These are phyloP conservation scores for Zhuliangozyma parablackwelliae DNA, from an alignment of 1,139 yeast genomes.

Conservation along the genomic window DNA sequence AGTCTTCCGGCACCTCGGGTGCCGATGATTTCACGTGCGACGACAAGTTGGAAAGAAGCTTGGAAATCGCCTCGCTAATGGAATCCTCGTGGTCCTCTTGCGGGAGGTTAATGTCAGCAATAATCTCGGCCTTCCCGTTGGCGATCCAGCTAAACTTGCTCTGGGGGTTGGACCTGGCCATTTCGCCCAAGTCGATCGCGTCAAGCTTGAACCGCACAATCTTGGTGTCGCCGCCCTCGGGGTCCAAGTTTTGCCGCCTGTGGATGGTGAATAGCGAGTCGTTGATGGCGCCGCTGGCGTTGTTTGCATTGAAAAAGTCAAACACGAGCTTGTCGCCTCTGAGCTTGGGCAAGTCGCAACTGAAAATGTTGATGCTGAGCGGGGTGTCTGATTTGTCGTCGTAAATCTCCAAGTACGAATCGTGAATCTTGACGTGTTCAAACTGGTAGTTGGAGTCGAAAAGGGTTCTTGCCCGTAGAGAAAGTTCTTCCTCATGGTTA, in stretches of 20 bases:
- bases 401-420: constrained; percentile 47
- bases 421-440: constrained; percentile 49
- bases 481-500: constrained; percentile 19
- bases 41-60: constrained; percentile 25
- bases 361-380: constrained; percentile 53
- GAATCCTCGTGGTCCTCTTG: constrained; percentile 18
- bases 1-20: constrained; percentile 7
- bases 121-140: constrained; percentile 64
- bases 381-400: constrained; percentile 27
- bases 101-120: constrained; percentile 70
- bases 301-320: constrained; percentile 65
- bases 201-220: constrained; percentile 62
- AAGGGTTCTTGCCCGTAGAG: constrained; percentile 2
- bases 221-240: constrained; percentile 16
- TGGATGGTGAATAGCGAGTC: constrained; percentile 73
- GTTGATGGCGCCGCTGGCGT: constrained; percentile 68
- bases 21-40: constrained; percentile 2
- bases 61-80: constrained; percentile 23
- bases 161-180: constrained; percentile 28
- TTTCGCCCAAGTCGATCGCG: constrained; percentile 52
- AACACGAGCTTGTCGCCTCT: constrained; percentile 55
- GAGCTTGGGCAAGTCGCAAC: constrained; percentile 58
- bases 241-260: constrained; percentile 37
- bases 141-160: constrained; percentile 66
- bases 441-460: constrained; percentile 44